Evolutionary conservation across 129 eudicot species (phyloP).

Genomic region (Flaveria sonorensis): DNA sequence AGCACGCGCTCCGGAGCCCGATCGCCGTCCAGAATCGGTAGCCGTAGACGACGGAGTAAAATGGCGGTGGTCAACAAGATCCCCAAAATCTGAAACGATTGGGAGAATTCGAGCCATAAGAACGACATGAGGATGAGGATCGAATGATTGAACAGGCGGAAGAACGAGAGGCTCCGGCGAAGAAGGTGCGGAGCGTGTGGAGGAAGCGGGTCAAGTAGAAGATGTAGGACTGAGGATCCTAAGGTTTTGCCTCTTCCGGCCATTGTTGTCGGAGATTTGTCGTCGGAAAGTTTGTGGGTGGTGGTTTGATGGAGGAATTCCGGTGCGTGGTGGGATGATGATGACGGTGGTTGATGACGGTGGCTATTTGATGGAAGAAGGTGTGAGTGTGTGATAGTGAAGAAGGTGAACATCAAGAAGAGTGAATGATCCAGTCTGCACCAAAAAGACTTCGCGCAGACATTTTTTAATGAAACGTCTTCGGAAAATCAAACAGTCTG

Average conservation of each 20-base stretch:
- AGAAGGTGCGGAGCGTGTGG: conserved; percentile 59
- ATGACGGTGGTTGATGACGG: too few relatives aligned
- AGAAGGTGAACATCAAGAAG: too few relatives aligned
- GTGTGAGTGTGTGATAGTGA: too few relatives aligned
- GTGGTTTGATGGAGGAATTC: too few relatives aligned
- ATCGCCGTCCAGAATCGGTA: conserved; percentile 90
- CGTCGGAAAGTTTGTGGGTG: neutral
- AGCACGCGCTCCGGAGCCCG: conserved; percentile 74
- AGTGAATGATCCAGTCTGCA: too few relatives aligned
- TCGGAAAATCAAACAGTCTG: too few relatives aligned
- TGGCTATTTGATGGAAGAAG: too few relatives aligned
- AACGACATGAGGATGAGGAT: conserved; percentile 65
- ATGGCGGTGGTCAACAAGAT: conserved; percentile 53
- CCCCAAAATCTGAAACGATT: conserved; percentile 74
- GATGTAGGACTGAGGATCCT: conserved; percentile 49
- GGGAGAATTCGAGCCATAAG: conserved; percentile 86
- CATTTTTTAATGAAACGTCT: too few relatives aligned
- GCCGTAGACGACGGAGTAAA: conserved; percentile 66
- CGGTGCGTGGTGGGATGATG: too few relatives aligned
- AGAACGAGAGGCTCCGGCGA: conserved; percentile 50
- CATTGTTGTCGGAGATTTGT: neutral
- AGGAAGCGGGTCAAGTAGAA: conserved; percentile 83
- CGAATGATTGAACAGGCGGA: conserved; percentile 60
- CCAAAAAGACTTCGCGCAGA: too few relatives aligned
- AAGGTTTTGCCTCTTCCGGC: neutral